These are phyloP conservation scores for Mariannaea elegans DNA, from an alignment of 2,329 filamentous ascomycete species.

Conservation along the genomic window DNA sequence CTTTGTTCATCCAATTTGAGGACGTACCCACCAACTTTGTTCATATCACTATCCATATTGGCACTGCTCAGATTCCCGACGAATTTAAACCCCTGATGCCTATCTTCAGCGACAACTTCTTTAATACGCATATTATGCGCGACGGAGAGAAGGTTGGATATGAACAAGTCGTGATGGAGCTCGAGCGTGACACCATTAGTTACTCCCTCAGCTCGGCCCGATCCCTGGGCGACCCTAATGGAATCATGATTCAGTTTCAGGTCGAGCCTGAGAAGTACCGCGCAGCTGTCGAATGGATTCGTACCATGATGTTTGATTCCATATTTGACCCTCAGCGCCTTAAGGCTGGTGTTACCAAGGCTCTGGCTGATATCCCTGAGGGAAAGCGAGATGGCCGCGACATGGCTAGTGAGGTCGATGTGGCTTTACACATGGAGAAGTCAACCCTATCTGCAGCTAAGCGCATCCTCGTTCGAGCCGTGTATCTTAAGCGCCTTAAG, in stretches of 20 bases:
- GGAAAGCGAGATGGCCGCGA: conserved; percentile 84
- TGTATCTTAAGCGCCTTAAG: conserved; percentile 87
- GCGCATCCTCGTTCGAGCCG: conserved; percentile 83
- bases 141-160: conserved; percentile 83
- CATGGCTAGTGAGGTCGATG: conserved; percentile 72
- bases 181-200: conserved; percentile 90
- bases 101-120: conserved; percentile 91
- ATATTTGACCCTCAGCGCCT: conserved; percentile 80
- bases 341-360: conserved; percentile 75
- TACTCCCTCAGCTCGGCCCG: conserved; percentile 78
- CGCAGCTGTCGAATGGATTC: conserved; percentile 83
- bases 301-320: conserved; percentile 85
- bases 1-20: conserved; percentile 96
- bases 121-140: conserved; percentile 85
- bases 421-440: conserved; percentile 81
- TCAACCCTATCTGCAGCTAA: conserved; percentile 81
- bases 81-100: conserved; percentile 84
- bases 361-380: conserved; percentile 91
- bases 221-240: conserved; percentile 80
- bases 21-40: conserved; percentile 94
- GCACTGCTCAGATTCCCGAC: conserved; percentile 79
- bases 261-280: conserved; percentile 89
- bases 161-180: conserved; percentile 88
- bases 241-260: conserved; percentile 82
- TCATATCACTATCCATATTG: conserved; percentile 81